phyloP scores from a whole-genome alignment of 2,329 filamentous ascomycete species.

The Hypoxylon sp. region DNA sequence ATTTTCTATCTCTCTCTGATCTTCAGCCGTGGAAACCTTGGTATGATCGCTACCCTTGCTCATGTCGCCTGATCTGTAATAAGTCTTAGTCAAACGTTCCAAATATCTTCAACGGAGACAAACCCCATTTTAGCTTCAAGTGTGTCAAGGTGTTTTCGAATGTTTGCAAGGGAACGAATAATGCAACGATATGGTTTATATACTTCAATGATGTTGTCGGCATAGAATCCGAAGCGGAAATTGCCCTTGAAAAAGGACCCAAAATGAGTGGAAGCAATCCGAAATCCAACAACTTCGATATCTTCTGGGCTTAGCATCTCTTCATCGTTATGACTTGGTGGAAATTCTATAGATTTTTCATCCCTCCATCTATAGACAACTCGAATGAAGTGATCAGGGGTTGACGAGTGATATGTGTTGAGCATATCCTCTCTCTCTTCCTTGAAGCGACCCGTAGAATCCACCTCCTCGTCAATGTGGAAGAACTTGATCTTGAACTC shows the following conservation, averaged over 20 bases:
- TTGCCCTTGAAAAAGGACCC: neutral
- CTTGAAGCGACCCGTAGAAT: conserved; percentile 16
- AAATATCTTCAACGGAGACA: neutral
- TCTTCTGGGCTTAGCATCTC: conserved; percentile 14
- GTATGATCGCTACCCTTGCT: neutral
- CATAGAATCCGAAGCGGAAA: neutral
- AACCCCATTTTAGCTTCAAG: conserved; percentile 19
- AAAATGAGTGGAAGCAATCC: conserved; percentile 18
- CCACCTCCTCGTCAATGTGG: conserved; percentile 8
- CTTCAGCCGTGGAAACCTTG: neutral
- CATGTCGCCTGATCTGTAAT: neutral
- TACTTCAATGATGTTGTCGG: neutral
- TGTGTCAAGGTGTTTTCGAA: conserved; percentile 8
- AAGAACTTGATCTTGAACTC: conserved; percentile 20
- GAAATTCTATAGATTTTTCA: conserved; percentile 1
- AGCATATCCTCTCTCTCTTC: neutral
- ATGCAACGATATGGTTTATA: conserved; percentile 16
- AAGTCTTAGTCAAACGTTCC: neutral
- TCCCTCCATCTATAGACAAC: conserved; percentile 28
- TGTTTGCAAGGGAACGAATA: conserved; percentile 8
- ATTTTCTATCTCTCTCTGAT: neutral
- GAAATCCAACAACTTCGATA: conserved; percentile 30
- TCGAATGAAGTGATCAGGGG: conserved; percentile 26
- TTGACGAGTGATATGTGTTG: conserved; percentile 19
- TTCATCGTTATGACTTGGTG: neutral